Conservation (phyloP, 2,329 filamentous ascomycete genomes). For the Pyrenochaeta sp. region DNA sequence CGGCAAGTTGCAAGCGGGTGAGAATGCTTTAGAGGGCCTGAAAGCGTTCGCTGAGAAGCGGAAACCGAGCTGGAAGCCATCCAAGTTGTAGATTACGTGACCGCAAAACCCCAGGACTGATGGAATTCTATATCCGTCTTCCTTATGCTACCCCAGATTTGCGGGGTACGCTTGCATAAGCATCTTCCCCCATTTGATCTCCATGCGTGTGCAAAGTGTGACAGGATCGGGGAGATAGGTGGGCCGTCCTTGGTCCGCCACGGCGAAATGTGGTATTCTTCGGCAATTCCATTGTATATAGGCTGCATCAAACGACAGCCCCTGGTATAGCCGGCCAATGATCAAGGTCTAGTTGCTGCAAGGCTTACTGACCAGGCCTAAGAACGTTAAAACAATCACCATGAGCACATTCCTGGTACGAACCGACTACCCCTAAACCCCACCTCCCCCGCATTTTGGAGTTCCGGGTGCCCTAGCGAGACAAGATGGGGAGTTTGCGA, state of each 20-base stretch:
- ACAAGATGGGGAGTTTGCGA: background rate
- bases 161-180: background rate
- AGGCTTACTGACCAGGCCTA: constrained; percentile 8
- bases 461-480: constrained; percentile 10
- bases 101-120: background rate
- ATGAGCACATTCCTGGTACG: constrained; percentile 5
- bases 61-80: constrained; percentile 59
- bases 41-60: constrained; percentile 62
- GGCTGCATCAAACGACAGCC: background rate
- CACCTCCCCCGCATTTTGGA: constrained; percentile 37
- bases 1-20: constrained; percentile 51
- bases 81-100: constrained; percentile 52
- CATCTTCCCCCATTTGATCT: background rate
- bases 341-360: background rate
- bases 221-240: background rate
- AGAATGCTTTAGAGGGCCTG: constrained; percentile 61
- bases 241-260: background rate
- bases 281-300: constrained; percentile 14
- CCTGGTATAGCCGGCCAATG: constrained; percentile 2
- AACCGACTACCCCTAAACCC: constrained; percentile 19
- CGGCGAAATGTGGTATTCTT: constrained; percentile 16
- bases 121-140: background rate
- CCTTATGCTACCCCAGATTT: background rate
- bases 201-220: background rate
- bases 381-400: constrained; percentile 11